Conservation (phyloP, 2,329 filamentous ascomycete species). For the Shiraia bambusicola region DNA sequence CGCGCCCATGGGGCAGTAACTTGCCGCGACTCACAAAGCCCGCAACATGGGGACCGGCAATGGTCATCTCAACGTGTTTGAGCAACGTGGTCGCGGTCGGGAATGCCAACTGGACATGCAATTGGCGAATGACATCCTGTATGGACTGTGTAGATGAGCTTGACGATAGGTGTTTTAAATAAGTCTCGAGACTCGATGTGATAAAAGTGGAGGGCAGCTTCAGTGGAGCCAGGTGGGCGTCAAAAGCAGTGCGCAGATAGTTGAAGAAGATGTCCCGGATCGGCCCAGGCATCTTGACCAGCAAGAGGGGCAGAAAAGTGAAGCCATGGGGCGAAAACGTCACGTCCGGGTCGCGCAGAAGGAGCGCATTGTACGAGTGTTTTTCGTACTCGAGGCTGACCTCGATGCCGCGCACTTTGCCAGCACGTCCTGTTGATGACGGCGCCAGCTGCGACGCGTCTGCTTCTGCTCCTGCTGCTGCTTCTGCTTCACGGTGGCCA, state of each 20-base stretch:
- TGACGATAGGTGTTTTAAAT: constrained; percentile 62
- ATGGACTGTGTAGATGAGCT: constrained; percentile 32
- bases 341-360: constrained; percentile 45
- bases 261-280: constrained; percentile 52
- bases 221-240: constrained; percentile 51
- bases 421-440: constrained; percentile 14
- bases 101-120: constrained; percentile 42
- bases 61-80: constrained; percentile 48
- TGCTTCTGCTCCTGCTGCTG: constrained; percentile 36
- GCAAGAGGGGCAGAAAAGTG: constrained; percentile 53
- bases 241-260: constrained; percentile 54
- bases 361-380: constrained; percentile 52
- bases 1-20: constrained; percentile 8
- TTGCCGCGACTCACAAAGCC: constrained; percentile 38
- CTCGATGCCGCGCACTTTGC: constrained; percentile 47
- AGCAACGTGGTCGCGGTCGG: constrained; percentile 33
- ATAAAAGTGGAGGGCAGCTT: constrained; percentile 50
- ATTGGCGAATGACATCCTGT: constrained; percentile 32
- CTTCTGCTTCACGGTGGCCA: constrained; percentile 37
- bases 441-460: constrained; percentile 28
- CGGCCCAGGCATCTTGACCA: constrained; percentile 54
- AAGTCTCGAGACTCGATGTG: constrained; percentile 49
- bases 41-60: constrained; percentile 44
- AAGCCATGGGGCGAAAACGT: constrained; percentile 40
- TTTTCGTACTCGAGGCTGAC: constrained; percentile 54